phyloP scores from a whole-genome alignment of 2,329 filamentous ascomycete species.

The Diaporthe vexans region DNA sequence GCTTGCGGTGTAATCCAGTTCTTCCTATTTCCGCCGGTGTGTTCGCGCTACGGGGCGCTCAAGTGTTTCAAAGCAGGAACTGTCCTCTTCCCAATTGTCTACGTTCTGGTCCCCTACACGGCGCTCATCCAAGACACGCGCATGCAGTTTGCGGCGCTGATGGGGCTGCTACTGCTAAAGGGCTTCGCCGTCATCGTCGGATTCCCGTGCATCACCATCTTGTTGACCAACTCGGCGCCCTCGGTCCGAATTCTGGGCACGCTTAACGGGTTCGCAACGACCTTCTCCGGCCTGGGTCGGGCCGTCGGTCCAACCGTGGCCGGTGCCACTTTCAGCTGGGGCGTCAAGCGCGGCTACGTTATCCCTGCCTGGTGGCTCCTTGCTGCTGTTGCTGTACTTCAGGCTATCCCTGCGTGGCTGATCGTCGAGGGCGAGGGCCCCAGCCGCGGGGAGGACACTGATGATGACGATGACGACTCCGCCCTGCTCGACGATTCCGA shows the following conservation, averaged over 20 bases:
- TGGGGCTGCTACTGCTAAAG: conserved; percentile 80
- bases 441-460: conserved; percentile 52
- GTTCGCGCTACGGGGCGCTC: conserved; percentile 80
- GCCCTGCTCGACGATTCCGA: conserved; percentile 51
- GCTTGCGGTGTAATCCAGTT: conserved; percentile 88
- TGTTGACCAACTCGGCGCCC: conserved; percentile 88
- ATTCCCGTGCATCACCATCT: conserved; percentile 90
- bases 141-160: conserved; percentile 72
- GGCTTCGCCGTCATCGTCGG: conserved; percentile 83
- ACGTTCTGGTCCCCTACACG: conserved; percentile 86
- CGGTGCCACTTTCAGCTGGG: conserved; percentile 81
- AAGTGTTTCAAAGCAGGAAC: conserved; percentile 79
- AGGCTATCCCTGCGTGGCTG: conserved; percentile 80
- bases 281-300: conserved; percentile 83
- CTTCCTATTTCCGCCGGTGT: conserved; percentile 83
- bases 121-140: conserved; percentile 68
- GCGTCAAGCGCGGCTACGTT: conserved; percentile 81
- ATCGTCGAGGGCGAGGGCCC: conserved; percentile 82
- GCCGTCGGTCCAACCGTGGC: conserved; percentile 82
- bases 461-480: conserved; percentile 48
- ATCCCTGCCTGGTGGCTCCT: conserved; percentile 87
- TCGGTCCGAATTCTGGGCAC: conserved; percentile 86
- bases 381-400: conserved; percentile 72
- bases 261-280: conserved; percentile 91
- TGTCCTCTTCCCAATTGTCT: conserved; percentile 79